Base-by-base conservation (phyloP, 75 land plant genomes). In the Adiantum capillusveneris region DNA sequence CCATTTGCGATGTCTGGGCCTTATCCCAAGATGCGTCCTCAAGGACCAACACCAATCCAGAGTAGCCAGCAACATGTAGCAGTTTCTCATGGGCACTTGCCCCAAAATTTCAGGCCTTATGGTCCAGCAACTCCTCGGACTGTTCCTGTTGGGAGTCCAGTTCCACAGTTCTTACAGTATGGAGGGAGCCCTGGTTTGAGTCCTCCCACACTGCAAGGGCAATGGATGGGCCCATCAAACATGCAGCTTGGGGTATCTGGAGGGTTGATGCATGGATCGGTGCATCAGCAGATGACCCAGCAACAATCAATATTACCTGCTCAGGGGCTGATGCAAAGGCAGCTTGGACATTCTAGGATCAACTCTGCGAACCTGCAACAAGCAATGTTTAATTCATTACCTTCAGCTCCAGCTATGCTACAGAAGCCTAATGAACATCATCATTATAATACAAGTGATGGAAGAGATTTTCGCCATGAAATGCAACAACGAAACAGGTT, bases 191-290 rank as follows among this genome's bases (percentile, higher is more conserved):
- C 72, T 24, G 60, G 80, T 41, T 39, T 81, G 60, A 77, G 68
- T 59, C 65, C 60, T 50, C 71, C 75, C 24, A 30, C 63, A 26
- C 74, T 36, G 36, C 79, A 51, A 28, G 77, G 59, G 20, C 68
- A 72, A 18, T 83, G 83, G 84, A 39, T 67, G 58, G 73, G 74
- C 45, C 91, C 82, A n/a, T 56, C 83, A 43, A 79, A 64, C 60
- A 63, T 77, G 19, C 64, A 55, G 29, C 60, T 63, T 55, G 70
- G 59, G 14, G 75, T 67, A 0, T 65, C 60, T 41, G 25, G 63
- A 9, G 68, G 59, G 53, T 61, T 74, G 0, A 21, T 66, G 1
- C 73, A 63, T 36, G 75, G 56, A 37, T 27, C 70, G 41, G 22
- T 78, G 63, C 84, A 78, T 29, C 88, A 83, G 30, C 78, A 80